These are phyloP conservation scores for Acacia concinna DNA, from an alignment of 331 rosid genomes.

Conservation along the genomic window DNA sequence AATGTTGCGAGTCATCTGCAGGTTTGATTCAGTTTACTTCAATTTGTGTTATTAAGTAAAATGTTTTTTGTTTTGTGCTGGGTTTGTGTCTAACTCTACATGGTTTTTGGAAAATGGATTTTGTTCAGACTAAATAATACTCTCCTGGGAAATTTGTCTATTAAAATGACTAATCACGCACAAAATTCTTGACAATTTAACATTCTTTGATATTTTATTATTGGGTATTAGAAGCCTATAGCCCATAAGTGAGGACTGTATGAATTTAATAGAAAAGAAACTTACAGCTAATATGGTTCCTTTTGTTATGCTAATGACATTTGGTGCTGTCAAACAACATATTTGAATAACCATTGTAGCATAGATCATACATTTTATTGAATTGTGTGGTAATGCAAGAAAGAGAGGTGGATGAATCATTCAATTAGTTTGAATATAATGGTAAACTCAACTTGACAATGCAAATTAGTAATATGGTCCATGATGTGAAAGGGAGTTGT, in stretches of 20 bases:
- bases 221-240: not conserved
- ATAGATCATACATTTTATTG: not conserved
- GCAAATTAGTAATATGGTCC: not conserved
- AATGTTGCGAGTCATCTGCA: constrained; percentile 75
- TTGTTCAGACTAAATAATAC: not conserved
- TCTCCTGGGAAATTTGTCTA: not conserved
- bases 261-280: not conserved
- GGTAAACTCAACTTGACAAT: not conserved
- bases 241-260: not conserved
- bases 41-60: not conserved
- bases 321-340: not conserved
- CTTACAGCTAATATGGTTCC: not conserved
- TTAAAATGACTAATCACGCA: not conserved
- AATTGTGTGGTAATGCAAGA: not conserved
- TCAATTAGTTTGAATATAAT: not conserved
- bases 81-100: constrained; percentile 16
- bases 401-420: not conserved
- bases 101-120: not conserved
- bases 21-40: constrained; percentile 31
- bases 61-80: not conserved
- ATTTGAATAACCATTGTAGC: not conserved
- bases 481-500: not conserved
- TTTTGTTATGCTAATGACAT: not conserved
- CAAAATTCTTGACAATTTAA: not conserved
- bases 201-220: not conserved